These are phyloP conservation scores for Aspergillus ochraceus DNA, from an alignment of 2,329 filamentous ascomycete species.

Conservation along the genomic window DNA sequence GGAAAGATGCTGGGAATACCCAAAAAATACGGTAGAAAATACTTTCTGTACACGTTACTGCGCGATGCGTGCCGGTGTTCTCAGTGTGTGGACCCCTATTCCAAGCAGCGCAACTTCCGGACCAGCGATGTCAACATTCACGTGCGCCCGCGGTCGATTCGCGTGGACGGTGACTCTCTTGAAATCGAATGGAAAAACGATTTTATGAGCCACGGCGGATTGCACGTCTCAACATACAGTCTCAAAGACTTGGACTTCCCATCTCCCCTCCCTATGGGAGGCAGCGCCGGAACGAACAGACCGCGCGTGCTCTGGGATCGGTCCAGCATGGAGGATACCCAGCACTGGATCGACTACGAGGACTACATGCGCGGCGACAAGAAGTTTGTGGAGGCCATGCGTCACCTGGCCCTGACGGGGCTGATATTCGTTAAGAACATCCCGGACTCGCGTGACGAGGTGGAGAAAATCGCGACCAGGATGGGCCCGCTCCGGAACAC, in stretches of 20 bases:
- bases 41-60: constrained; percentile 32
- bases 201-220: constrained; percentile 43
- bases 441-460: constrained; percentile 64
- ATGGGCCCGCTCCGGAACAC: constrained; percentile 81
- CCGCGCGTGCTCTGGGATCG: constrained; percentile 38
- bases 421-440: constrained; percentile 76
- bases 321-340: constrained; percentile 44
- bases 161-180: constrained; percentile 45
- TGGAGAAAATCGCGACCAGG: constrained; percentile 66
- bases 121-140: constrained; percentile 61
- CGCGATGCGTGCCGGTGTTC: constrained; percentile 59
- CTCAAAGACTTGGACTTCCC: constrained; percentile 13
- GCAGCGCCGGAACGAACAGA: constrained; percentile 23
- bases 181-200: constrained; percentile 64
- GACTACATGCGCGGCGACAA: constrained; percentile 66
- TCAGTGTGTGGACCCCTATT: constrained; percentile 57
- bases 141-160: constrained; percentile 42
- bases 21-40: not conserved
- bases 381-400: constrained; percentile 62
- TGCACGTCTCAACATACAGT: constrained; percentile 42
- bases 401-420: constrained; percentile 65
- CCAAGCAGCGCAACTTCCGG: constrained; percentile 64
- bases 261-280: constrained; percentile 13
- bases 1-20: not conserved
- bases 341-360: constrained; percentile 63